These are phyloP conservation scores for Calonectria naviculata DNA, from an alignment of 2,329 filamentous ascomycete genomes.

Conservation along the genomic window DNA sequence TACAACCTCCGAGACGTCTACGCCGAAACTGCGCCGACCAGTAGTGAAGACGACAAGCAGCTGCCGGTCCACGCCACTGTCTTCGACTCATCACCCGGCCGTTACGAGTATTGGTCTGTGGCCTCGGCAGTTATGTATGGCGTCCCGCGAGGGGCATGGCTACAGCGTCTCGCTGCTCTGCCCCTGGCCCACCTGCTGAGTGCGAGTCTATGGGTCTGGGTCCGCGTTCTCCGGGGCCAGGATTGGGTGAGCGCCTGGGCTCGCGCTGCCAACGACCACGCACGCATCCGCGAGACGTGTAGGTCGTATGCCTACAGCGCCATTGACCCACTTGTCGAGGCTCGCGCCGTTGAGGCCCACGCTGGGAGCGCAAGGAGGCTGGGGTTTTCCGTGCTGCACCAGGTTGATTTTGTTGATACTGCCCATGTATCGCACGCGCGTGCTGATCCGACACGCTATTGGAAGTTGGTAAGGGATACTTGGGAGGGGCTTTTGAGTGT, in stretches of 20 bases:
- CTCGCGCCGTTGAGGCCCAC: neutral
- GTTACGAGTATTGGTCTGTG: neutral
- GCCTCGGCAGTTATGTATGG: conserved; percentile 5
- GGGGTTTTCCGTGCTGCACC: neutral
- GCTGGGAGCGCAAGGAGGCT: neutral
- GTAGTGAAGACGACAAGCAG: neutral
- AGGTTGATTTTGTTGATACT: neutral
- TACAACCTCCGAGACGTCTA: conserved; percentile 12
- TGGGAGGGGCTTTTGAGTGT: neutral
- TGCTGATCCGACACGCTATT: neutral
- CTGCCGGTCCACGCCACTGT: neutral
- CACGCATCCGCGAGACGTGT: neutral
- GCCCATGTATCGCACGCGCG: conserved; percentile 7
- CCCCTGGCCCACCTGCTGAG: conserved; percentile 3
- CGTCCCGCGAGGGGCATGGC: neutral
- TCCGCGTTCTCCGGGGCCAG: neutral
- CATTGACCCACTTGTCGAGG: neutral
- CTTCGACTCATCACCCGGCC: conserved; percentile 2
- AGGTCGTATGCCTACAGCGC: conserved; percentile 9
- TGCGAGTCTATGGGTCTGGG: neutral
- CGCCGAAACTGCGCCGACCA: neutral
- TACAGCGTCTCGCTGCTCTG: neutral
- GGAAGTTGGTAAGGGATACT: neutral
- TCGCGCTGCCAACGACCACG: neutral
- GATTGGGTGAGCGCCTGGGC: conserved; percentile 7